Base-by-base conservation (phyloP, 768 basidiomycete species). In the Rhizopogon rudus region DNA sequence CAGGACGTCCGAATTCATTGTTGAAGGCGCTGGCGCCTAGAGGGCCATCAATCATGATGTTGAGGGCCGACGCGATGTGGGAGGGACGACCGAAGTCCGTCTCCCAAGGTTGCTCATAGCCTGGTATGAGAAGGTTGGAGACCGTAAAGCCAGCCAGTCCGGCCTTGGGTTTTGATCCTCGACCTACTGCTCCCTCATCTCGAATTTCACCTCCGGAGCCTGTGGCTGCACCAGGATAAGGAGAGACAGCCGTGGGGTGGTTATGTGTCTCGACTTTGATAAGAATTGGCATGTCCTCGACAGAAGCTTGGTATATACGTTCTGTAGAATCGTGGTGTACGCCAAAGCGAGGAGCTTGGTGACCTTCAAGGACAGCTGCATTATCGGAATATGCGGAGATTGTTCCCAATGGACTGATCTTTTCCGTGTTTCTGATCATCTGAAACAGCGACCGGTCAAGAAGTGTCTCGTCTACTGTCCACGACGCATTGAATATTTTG, bases 241-340 rank as follows among this genome's bases (percentile, higher is more conserved):
- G 97, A 1, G 97, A 98, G 7, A 98, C 94, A 3, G 96, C 97
- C 2, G 96, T 98, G 3, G 97, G 97, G 65, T 98, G 97, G 67
- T 99, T 99, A 71, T 99, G 97, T 2, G 97, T 99, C 73, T 98
- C 97, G 56, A 98, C 97, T 73, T 99, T 99, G 75, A 94, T 85
- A 22, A 98, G 79, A 54, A 99, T 90, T 13, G 86, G 92, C 76
- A 91, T 89, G 10, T 85, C 76, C 67, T 95, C 93, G 25, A 76
- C 61, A 14, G 72, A 67, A 2, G 83, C 72, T 40, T 72, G 65
- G 68, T 98, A 98, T 1, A 81, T 60, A 50, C 72, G 71, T 56
- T 61, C 48, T 5, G 61, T 57, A 25, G 65, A 50, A 13, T 44
- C 51, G 57, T 64, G 6, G 70, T 75, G 71, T 17, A 84, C 78